phyloP scores from a whole-genome alignment of 2,329 filamentous ascomycete species.

The Xylariaceae sp. region DNA sequence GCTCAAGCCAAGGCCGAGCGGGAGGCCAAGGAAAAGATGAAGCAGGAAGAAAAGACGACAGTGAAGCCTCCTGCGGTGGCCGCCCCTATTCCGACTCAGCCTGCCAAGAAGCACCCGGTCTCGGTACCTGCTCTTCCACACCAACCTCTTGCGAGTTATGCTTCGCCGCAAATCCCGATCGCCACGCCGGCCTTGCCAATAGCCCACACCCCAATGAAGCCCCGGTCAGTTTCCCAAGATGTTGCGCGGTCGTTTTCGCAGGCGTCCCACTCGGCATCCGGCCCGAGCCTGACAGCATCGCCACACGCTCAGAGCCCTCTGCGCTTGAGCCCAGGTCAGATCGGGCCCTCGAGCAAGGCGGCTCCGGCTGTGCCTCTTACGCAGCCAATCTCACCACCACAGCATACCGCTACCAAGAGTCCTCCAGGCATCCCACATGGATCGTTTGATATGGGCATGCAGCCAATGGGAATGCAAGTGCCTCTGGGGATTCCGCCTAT shows the following conservation, averaged over 20 bases:
- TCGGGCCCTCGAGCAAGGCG: conserved; percentile 59
- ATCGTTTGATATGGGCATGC: conserved; percentile 41
- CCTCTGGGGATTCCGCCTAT: conserved; percentile 53
- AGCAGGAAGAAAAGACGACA: conserved; percentile 40
- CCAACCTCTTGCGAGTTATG: conserved; percentile 54
- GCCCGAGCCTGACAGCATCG: conserved; percentile 51
- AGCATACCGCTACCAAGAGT: conserved; percentile 51
- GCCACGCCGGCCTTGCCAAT: conserved; percentile 81
- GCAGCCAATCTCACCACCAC: conserved; percentile 62
- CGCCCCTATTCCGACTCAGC: conserved; percentile 37
- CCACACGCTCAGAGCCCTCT: conserved; percentile 58
- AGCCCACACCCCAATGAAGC: conserved; percentile 70
- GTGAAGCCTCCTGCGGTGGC: conserved; percentile 36
- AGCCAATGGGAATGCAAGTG: conserved; percentile 54
- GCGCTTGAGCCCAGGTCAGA: conserved; percentile 60
- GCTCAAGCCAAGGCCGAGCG: conserved; percentile 40
- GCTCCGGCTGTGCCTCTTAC: conserved; percentile 34
- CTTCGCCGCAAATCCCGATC: conserved; percentile 73
- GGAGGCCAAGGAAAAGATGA: conserved; percentile 43
- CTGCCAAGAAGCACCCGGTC: conserved; percentile 38
- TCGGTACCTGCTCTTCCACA: conserved; percentile 51
- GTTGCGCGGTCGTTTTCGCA: conserved; percentile 65
- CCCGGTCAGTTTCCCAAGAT: conserved; percentile 74
- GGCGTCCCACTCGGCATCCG: conserved; percentile 56
- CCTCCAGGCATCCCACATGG: conserved; percentile 44